These are phyloP conservation scores for Beauveria medogensis DNA, from an alignment of 2,329 filamentous ascomycete species.

Conservation along the genomic window DNA sequence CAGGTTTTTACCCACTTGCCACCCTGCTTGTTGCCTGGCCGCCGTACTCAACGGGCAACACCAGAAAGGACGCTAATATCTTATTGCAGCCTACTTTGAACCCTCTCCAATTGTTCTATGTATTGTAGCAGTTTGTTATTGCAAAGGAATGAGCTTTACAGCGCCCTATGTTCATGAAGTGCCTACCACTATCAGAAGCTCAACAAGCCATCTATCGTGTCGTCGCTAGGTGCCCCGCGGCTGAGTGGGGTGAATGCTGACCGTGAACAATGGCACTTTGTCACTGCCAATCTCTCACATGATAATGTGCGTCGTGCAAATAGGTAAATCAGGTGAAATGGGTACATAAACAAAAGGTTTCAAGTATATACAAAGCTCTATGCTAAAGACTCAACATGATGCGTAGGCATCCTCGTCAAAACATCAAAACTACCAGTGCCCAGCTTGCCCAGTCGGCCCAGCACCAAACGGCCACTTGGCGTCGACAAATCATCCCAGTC, in stretches of 20 bases:
- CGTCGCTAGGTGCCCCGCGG: conserved; percentile 17
- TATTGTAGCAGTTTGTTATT: no score
- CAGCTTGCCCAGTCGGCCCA: conserved; percentile 72
- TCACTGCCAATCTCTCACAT: background rate
- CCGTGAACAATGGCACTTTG: conserved; percentile 2
- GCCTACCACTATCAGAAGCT: no score
- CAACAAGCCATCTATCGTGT: background rate
- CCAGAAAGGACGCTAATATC: no score
- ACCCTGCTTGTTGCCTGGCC: background rate
- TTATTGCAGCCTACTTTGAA: no score
- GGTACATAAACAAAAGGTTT: background rate
- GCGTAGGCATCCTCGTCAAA: conserved; percentile 52
- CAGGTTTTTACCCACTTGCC: background rate
- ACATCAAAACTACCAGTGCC: conserved; percentile 93
- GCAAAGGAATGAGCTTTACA: no score
- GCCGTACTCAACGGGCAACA: no score
- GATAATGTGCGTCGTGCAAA: background rate
- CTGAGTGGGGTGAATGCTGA: conserved; percentile 3
- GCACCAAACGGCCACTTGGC: conserved; percentile 81
- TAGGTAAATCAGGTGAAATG: background rate
- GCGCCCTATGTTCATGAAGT: no score
- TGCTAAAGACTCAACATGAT: conserved; percentile 31
- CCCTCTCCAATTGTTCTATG: background rate
- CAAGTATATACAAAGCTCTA: conserved; percentile 8
- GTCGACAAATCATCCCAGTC: conserved; percentile 84